Evolutionary conservation across 2,329 filamentous ascomycete species (phyloP).

Genomic region (Colletotrichum sojae): DNA sequence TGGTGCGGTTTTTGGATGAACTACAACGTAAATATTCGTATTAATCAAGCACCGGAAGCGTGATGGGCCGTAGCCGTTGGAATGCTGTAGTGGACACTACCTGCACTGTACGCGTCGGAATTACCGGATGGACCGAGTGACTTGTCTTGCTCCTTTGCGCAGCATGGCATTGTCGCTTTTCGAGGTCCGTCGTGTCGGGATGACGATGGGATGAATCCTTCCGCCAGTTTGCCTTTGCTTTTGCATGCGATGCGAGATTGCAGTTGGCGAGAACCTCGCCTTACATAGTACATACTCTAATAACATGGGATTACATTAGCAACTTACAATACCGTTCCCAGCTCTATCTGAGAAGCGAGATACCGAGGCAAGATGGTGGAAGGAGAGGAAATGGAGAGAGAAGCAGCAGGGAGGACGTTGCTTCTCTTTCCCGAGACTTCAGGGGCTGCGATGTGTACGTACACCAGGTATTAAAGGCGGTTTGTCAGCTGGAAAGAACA

Average conservation of each 20-base stretch:
- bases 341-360: too few species aligned
- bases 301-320: background rate
- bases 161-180: conserved; percentile 17
- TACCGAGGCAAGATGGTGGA: background rate
- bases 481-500: conserved; percentile 13
- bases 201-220: conserved; percentile 7
- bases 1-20: too few species aligned
- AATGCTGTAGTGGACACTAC: conserved; percentile 18
- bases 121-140: conserved; percentile 16
- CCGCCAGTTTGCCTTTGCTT: conserved; percentile 15
- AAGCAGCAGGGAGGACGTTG: conserved; percentile 20
- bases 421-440: conserved; percentile 20
- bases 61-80: conserved; percentile 26
- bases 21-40: conserved; percentile 19
- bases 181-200: background rate
- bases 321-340: too few species aligned
- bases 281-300: too few species aligned
- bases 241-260: conserved; percentile 1
- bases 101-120: conserved; percentile 15
- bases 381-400: background rate
- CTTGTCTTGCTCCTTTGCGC: background rate
- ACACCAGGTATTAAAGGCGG: background rate
- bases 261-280: conserved; percentile 6
- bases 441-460: background rate
- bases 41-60: conserved; percentile 25